phyloP scores from a whole-genome alignment of 805 yeast genomes.

The Starmerella scarabaei region DNA sequence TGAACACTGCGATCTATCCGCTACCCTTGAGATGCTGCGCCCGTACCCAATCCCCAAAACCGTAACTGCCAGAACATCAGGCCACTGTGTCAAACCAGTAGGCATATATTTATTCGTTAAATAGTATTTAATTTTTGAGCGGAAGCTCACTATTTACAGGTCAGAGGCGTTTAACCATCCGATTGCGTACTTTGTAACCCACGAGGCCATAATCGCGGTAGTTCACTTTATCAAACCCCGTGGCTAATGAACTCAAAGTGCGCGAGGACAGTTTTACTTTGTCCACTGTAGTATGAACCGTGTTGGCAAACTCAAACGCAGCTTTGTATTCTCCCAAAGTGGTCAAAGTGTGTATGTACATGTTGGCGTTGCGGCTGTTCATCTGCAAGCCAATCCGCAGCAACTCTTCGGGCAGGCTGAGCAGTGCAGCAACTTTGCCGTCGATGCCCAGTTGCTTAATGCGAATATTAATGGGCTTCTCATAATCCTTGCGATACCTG shows the following conservation, averaged over 20 bases:
- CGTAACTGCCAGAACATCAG: too few relatives aligned
- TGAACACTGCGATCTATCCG: too few relatives aligned
- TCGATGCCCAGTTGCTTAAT: constrained; percentile 6
- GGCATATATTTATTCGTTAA: too few relatives aligned
- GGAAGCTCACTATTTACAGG: too few relatives aligned
- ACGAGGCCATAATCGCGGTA: constrained; percentile 3
- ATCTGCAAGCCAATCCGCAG: constrained; percentile 6
- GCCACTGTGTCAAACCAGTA: too few relatives aligned
- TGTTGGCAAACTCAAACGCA: constrained; percentile 6
- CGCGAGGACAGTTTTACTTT: background rate
- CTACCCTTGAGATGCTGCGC: too few relatives aligned
- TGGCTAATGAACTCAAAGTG: background rate
- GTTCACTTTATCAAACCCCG: background rate
- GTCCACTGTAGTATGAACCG: too few relatives aligned
- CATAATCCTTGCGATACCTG: constrained; percentile 12
- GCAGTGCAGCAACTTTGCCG: background rate
- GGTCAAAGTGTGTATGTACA: constrained; percentile 4
- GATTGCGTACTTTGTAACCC: background rate
- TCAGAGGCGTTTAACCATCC: too few relatives aligned
- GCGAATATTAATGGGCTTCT: constrained; percentile 6
- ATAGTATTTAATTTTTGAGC: too few relatives aligned
- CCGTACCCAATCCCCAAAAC: too few relatives aligned
- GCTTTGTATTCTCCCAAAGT: background rate
- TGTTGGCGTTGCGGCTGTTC: constrained; percentile 3
- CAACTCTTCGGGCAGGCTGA: constrained; percentile 10